Evolutionary conservation across 768 basidiomycete species (phyloP).

Genomic region (Amanita phalloides): DNA sequence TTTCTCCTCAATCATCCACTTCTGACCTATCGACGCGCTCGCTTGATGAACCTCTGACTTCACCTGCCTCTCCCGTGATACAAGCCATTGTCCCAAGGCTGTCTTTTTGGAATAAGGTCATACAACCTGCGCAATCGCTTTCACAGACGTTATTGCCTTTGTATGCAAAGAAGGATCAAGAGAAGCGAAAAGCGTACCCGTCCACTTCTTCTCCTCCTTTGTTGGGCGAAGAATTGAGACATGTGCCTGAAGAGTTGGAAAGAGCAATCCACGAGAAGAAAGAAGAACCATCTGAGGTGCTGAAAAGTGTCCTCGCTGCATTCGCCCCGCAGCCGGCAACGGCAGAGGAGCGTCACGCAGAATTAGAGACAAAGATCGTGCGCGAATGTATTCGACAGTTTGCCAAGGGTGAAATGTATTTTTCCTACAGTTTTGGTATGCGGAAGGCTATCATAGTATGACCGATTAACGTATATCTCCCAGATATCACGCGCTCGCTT

Average conservation of each 20-base stretch:
- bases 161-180: conserved; percentile 1
- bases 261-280: conserved; percentile 33
- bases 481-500: conserved; percentile 76
- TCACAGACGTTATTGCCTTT: conserved; percentile 1
- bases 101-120: conserved; percentile 65
- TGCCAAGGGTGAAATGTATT: conserved; percentile 83
- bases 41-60: conserved; percentile 33
- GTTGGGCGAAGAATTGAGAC: conserved; percentile 12
- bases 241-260: conserved; percentile 25
- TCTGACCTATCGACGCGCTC: conserved; percentile 48
- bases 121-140: conserved; percentile 27
- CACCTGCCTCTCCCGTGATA: conserved; percentile 44
- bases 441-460: background rate
- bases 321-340: conserved; percentile 54
- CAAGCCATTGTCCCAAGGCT: conserved; percentile 54
- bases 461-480: background rate
- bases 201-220: background rate
- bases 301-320: conserved; percentile 46
- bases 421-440: conserved; percentile 76
- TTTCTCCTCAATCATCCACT: conserved; percentile 30
- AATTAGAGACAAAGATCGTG: conserved; percentile 78
- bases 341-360: conserved; percentile 54
- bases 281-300: conserved; percentile 39
- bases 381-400: conserved; percentile 70
- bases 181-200: background rate